Conservation (phyloP, 192 early-diverging fungal genomes). For the Dissophora globulifera region DNA sequence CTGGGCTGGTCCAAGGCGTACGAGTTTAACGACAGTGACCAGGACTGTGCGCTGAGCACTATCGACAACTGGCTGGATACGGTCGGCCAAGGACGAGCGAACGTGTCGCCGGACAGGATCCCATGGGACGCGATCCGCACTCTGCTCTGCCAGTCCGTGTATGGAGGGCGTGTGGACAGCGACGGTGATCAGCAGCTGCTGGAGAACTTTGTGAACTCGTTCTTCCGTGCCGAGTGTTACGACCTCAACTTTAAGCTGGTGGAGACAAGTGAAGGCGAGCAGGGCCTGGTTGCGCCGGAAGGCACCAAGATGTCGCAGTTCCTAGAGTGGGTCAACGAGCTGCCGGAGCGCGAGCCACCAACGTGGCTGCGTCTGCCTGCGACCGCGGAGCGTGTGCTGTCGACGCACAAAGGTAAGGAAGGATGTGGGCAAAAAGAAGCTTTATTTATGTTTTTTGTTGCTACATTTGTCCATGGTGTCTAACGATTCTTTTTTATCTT, state of each 20-base stretch:
- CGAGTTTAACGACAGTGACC: slow-evolving; percentile 99
- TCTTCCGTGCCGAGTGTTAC: slow-evolving; percentile 85
- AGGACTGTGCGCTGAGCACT: slow-evolving; percentile 87
- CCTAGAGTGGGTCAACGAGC: slow-evolving; percentile 84
- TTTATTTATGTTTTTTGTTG: neutral
- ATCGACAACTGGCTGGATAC: slow-evolving; percentile 94
- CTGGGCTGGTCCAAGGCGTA: slow-evolving; percentile 98
- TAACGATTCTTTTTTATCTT: too few relatives aligned
- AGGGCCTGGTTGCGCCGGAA: slow-evolving; percentile 80
- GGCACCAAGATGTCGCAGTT: slow-evolving; percentile 88
- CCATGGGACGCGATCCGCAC: slow-evolving; percentile 95
- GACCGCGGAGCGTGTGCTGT: slow-evolving; percentile 92
- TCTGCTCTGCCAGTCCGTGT: slow-evolving; percentile 88
- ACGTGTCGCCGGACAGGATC: slow-evolving; percentile 93
- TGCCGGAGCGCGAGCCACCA: slow-evolving; percentile 95
- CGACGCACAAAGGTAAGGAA: slow-evolving; percentile 80
- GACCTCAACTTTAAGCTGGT: slow-evolving; percentile 86
- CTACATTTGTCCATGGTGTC: too few relatives aligned
- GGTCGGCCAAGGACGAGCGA: slow-evolving; percentile 80
- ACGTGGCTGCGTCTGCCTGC: slow-evolving; percentile 95
- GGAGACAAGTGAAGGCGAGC: slow-evolving; percentile 44
- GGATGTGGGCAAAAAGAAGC: too few relatives aligned
- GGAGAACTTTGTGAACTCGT: slow-evolving; percentile 83
- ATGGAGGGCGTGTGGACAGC: slow-evolving; percentile 97
- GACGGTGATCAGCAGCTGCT: slow-evolving; percentile 89